phyloP scores from a whole-genome alignment of 495 filamentous ascomycete species.

The Lindgomyces ingoldianus region DNA sequence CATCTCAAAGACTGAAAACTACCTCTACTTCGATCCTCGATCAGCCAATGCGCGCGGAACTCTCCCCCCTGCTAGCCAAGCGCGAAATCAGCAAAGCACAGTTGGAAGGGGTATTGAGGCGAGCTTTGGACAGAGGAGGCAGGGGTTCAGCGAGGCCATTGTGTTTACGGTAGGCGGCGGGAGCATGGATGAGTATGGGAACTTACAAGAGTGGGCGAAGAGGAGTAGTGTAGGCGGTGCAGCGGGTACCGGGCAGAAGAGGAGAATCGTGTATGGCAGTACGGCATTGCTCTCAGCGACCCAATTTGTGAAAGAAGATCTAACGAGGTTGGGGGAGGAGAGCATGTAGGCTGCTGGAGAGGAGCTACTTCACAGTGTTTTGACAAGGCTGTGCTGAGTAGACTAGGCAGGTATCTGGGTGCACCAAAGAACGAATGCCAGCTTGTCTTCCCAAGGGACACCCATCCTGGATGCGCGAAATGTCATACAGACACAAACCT shows the following conservation, averaged over 20 bases:
- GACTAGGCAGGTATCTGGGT: no score
- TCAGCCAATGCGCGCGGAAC: slow-evolving; percentile 89
- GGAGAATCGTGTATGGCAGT: slow-evolving; percentile 89
- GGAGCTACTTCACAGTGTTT: no score
- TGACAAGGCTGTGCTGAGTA: no score
- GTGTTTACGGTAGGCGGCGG: slow-evolving; percentile 97
- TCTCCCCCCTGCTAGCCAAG: slow-evolving; percentile 67
- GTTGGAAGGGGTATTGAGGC: slow-evolving; percentile 66
- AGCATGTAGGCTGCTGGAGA: slow-evolving; percentile 49
- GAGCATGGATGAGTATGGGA: slow-evolving; percentile 99
- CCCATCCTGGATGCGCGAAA: no score
- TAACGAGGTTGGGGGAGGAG: slow-evolving; percentile 76
- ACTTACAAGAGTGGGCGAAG: slow-evolving; percentile 92
- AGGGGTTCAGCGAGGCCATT: slow-evolving; percentile 92
- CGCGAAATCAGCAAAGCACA: slow-evolving; percentile 47
- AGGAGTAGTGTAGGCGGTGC: slow-evolving; percentile 61
- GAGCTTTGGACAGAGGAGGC: slow-evolving; percentile 88
- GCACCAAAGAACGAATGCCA: no score
- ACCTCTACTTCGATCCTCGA: slow-evolving; percentile 97
- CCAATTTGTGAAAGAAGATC: slow-evolving; percentile 78
- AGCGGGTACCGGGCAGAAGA: slow-evolving; percentile 50
- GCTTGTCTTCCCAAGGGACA: no score
- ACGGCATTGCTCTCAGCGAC: slow-evolving; percentile 90
- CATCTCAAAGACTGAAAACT: slow-evolving; percentile 94
- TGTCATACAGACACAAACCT: no score